Evolutionary conservation across 116 monocot species (phyloP).

Genomic region (Phalaenopsis hybrid): DNA sequence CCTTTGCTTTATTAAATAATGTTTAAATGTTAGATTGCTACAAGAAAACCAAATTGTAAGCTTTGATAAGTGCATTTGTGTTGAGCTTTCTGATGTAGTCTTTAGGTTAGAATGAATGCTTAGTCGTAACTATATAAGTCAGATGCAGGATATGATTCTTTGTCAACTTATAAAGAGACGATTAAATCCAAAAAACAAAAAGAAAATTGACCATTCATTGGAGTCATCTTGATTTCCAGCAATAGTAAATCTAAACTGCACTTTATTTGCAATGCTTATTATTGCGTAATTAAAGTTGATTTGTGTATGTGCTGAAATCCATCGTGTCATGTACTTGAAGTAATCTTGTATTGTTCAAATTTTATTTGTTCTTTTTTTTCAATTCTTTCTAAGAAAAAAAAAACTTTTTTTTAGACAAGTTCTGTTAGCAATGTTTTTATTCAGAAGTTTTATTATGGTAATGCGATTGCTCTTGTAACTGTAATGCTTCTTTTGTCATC

Average conservation of each 20-base stretch:
- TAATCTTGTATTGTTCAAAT: not conserved
- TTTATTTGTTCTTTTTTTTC: not conserved
- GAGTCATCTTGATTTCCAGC: not conserved
- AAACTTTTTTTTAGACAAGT: not conserved
- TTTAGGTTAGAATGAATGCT: not conserved
- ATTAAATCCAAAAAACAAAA: not conserved
- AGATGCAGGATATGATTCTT: not conserved
- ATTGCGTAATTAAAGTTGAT: not conserved
- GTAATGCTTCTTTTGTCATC: not conserved
- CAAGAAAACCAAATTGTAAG: not conserved
- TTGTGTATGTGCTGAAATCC: not conserved
- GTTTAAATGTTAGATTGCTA: not conserved
- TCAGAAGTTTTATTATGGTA: not conserved
- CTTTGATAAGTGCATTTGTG: not conserved
- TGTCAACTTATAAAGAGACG: not conserved
- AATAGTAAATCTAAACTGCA: not conserved
- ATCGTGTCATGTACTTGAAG: not conserved
- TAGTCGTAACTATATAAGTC: not conserved
- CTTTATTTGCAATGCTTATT: not conserved
- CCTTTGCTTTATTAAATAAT: not conserved
- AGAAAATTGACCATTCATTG: not conserved
- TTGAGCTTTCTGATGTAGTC: not conserved
- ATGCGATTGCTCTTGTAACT: not conserved
- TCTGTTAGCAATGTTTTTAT: not conserved
- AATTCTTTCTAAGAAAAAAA: not conserved